Conservation (phyloP, 2,329 filamentous ascomycete genomes). For the Colletotrichum theobromicola region DNA sequence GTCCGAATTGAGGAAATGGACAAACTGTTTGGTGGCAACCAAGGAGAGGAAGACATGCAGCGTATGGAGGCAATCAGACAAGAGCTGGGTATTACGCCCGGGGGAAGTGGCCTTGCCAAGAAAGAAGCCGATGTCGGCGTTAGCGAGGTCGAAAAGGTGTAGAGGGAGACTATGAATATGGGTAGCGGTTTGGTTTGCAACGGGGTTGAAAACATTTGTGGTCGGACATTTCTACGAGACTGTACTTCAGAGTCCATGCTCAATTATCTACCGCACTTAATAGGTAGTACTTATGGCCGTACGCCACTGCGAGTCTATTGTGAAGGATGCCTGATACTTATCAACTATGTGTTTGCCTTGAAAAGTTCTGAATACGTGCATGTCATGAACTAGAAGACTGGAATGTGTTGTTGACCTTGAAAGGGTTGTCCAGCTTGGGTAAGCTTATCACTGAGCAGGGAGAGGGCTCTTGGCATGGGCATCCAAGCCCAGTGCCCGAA, state of each 20-base stretch:
- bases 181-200: neutral
- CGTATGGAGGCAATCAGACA: neutral
- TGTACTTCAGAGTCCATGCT: neutral
- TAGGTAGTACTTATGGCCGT: no score
- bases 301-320: neutral
- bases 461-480: neutral
- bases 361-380: neutral
- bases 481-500: neutral
- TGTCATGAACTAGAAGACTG: neutral
- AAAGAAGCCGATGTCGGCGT: neutral
- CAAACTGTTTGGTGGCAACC: conserved; percentile 36
- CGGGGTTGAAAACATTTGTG: neutral
- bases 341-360: neutral
- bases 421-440: neutral
- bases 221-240: neutral
- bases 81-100: neutral
- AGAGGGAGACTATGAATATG: neutral
- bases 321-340: neutral
- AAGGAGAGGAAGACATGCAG: neutral
- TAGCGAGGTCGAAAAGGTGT: neutral
- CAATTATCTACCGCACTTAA: neutral
- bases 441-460: neutral
- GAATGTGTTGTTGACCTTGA: neutral
- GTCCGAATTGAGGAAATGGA: conserved; percentile 63
- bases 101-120: neutral